Conservation (phyloP, 495 filamentous ascomycete genomes). For the Penicillium pulvis region DNA sequence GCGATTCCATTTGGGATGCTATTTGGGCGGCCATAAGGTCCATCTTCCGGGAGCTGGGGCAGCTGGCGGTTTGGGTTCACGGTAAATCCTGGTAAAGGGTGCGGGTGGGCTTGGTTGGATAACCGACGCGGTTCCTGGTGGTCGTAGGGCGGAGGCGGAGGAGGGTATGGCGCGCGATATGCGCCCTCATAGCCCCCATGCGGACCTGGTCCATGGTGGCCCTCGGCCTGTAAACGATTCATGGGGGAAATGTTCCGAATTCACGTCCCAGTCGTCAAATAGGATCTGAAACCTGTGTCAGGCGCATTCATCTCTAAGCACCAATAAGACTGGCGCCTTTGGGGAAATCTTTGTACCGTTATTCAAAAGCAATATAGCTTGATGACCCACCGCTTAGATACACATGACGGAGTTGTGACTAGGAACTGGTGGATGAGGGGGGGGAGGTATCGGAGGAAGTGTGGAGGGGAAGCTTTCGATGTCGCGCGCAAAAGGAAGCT, state of each 20-base stretch:
- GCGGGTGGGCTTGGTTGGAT: constrained; percentile 22
- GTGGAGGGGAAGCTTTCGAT: constrained; percentile 3
- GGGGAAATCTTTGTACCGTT: constrained; percentile 2
- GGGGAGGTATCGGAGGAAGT: too few species aligned
- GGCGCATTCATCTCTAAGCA: constrained; percentile 12
- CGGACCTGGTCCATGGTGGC: not conserved
- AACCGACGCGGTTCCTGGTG: constrained; percentile 39
- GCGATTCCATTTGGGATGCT: constrained; percentile 17
- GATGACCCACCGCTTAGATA: constrained; percentile 15
- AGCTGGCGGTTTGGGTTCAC: constrained; percentile 41
- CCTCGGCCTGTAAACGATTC: constrained; percentile 40
- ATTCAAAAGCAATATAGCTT: constrained; percentile 22
- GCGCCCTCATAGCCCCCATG: not conserved
- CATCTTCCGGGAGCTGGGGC: constrained; percentile 41
- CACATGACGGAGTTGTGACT: constrained; percentile 22
- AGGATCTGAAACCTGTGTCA: constrained; percentile 18
- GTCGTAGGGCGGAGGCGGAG: constrained; percentile 28
- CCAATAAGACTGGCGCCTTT: not conserved
- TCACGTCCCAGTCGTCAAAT: constrained; percentile 14
- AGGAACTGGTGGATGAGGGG: constrained; percentile 4
- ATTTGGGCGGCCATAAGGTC: constrained; percentile 39
- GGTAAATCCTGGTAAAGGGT: constrained; percentile 28
- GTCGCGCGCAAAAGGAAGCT: constrained; percentile 7
- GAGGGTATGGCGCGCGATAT: constrained; percentile 38
- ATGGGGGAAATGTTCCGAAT: constrained; percentile 22